A percentile compares a stretch with the other conserved stretches of the same genome.
Evolutionary conservation across 2,329 filamentous ascomycete genomes (phyloP).

Genomic region (Pseudogymnoascus sp.): DNA sequence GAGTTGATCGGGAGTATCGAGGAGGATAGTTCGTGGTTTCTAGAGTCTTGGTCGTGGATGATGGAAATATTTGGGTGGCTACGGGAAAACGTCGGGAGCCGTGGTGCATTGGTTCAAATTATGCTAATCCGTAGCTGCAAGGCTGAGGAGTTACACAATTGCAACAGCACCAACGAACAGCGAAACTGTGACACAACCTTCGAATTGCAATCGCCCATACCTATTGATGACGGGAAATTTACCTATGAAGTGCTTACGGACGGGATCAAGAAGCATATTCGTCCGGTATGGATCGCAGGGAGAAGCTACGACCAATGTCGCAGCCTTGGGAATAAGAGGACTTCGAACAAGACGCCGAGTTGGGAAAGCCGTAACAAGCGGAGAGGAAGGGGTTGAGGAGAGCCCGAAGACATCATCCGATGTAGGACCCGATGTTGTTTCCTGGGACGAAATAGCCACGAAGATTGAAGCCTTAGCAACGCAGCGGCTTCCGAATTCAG

Average conservation of each 20-base stretch:
- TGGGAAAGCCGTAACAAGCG: not conserved
- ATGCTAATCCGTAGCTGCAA: not conserved
- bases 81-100: conserved; percentile 1
- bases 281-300: not conserved
- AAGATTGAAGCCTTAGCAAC: conserved; percentile 8
- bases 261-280: not conserved
- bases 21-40: not conserved
- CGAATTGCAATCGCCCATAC: not conserved
- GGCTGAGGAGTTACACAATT: not conserved
- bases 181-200: not conserved
- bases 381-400: not conserved
- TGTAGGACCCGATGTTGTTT: not conserved
- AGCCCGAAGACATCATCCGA: not conserved
- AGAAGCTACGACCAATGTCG: not conserved
- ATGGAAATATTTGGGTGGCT: not conserved
- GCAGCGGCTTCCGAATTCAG: not conserved
- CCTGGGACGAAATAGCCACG: conserved; percentile 5
- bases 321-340: conserved; percentile 3
- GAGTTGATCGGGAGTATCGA: not conserved
- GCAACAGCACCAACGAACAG: not conserved
- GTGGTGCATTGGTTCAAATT: not conserved
- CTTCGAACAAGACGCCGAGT: not conserved
- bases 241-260: not conserved
- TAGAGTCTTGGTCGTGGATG: not conserved
- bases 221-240: not conserved